Evolutionary conservation across 2,329 filamentous ascomycete species (phyloP), one percentile per base, ranked within the genome.

Genomic region (Talaromyces sp.): DNA sequence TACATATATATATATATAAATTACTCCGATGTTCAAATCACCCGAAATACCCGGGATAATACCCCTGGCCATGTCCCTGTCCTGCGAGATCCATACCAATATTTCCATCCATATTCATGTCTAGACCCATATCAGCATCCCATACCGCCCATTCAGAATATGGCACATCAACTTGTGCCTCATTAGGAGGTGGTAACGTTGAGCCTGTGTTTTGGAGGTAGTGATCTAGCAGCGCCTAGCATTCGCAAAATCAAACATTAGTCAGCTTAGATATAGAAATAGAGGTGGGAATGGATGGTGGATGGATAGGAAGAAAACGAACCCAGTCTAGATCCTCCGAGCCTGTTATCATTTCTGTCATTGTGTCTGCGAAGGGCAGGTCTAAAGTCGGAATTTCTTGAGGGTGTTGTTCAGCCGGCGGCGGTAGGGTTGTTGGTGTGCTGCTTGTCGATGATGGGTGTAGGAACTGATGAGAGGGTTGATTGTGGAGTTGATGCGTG

Each of bases 341-440:
- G 11, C 68, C 68, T 60, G 69, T 65, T 35, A 70, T 70, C 64
- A 70, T 70, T 11, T 68, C 68, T 16, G 66, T 65, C 68, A 70
- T 68, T 13, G 67, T 24, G 37, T 65, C 63, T n/a, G 67, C 66
- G n/a, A 68, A 67, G 4, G 64, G 65, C 3, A 70, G 11, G 14
- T 66, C 27, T 31, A 31, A 31, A 1, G 27, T 31, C 27, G 27
- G 27, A 6, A 31, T 31, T 31, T 31, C 27, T 31, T 31, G 27
- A 31, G 27, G 7, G 27, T 31, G 27, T 31, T 5, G 7, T 31
- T 31, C 27, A 31, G 27, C 7, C 27, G 27, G 1, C 27, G 27
- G 33, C 33, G 10, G 5, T 14, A 11, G 9, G 43, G 7, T 43
- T n/a, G 41, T 22, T 3, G 43, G n/a, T 47, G 33, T 35, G 33